Percentiles rank a stretch among this genome's conserved stretches.
phyloP scores from a whole-genome alignment of 768 basidiomycete genomes.

The Lepiota venenata region DNA sequence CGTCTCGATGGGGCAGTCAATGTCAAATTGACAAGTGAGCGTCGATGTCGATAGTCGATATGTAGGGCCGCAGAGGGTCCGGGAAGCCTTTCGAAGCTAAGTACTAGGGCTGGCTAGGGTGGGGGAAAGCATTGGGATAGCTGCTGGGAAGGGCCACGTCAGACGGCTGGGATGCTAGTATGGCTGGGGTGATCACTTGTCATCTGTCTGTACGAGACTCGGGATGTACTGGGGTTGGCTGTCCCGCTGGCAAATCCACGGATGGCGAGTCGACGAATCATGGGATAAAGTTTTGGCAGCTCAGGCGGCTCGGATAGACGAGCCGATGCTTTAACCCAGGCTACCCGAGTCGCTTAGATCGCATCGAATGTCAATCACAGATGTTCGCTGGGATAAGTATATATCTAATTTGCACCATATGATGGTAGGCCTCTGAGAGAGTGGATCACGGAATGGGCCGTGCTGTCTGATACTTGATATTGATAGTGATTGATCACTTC shows the following conservation, averaged over 20 bases:
- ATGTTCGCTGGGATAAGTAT: no score
- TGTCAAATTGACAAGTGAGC: neutral
- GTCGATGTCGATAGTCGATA: neutral
- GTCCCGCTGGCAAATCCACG: neutral
- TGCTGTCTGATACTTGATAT: no score
- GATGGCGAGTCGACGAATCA: neutral
- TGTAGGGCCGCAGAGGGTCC: neutral
- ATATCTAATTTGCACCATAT: no score
- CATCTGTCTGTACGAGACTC: neutral
- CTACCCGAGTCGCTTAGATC: no score
- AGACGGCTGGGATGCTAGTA: neutral
- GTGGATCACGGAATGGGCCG: no score
- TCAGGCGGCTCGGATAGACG: neutral
- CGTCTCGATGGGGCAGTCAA: neutral
- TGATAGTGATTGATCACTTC: no score
- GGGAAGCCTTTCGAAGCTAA: neutral
- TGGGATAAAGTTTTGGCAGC: neutral
- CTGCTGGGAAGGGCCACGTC: no score
- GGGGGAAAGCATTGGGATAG: no score
- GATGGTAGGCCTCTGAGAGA: no score
- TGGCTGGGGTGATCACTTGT: slow-evolving; percentile 2
- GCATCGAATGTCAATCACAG: no score
- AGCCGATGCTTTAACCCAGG: neutral
- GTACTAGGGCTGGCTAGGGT: no score
- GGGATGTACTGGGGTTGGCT: neutral